Evolutionary conservation across 2,329 filamentous ascomycete species (phyloP), one percentile per base, ranked within the genome.

Genomic region (Paecilomyces niveus): DNA sequence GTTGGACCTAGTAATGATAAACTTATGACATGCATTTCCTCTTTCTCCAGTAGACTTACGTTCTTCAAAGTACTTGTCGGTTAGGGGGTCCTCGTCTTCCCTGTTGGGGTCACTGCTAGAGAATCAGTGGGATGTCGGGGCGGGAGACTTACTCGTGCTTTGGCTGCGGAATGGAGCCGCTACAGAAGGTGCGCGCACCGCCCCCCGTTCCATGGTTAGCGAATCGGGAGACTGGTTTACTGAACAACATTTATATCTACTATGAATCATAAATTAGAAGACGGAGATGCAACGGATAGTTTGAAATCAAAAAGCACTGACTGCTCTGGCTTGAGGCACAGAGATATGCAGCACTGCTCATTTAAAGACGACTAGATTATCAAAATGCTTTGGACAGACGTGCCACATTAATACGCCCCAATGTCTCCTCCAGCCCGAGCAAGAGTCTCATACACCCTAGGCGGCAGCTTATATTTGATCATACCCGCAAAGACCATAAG

Each of bases 401-500:
- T 18, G 6, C 39, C 39, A 45, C 39, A 54, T 58, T 59, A 78
- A 61, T 74, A 76, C 21, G 73, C 74, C 29, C 76, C 76, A 61
- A 78, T 78, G 68, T 92, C 89, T 52, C 88, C 87, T 54, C 89
- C 90, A 49, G 90, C 91, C 70, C 88, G 85, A 54, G 92, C 92
- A 69, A 97, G 78, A 62, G 89, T 89, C 79, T 97, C 93, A 76
- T 95, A 93, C 57, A 97, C 82, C 68, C 89, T 84, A 39, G 90
- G 89, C 55, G 91, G 90, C 77, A 97, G 83, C 69, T 94, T 87
- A 76, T 96, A 97, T 70, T 90, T 87, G 70, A 97, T 85, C 81
- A 96, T 86, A 58, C 92, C 93, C 15, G 92, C 93, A 79, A 96
- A 97, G 13, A 94, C 89, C 79, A 94, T 96, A 67, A 97, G 76